Evolutionary conservation across 345 rosid genomes (phyloP).

Genomic region (Arabidopsis thaliana): DNA sequence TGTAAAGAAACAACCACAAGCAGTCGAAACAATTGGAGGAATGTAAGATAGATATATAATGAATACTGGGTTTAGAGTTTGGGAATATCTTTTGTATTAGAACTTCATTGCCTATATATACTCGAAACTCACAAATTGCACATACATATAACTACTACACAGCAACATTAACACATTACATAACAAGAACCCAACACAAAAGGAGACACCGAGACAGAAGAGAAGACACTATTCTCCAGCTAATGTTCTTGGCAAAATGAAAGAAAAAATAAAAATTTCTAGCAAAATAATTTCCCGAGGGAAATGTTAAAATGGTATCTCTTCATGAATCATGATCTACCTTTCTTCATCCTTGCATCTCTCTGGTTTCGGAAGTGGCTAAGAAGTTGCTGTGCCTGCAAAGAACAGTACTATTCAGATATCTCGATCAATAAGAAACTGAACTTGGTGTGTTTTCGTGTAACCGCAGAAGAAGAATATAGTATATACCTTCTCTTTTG

Average conservation of each 20-base stretch:
- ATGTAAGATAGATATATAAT: conserved; percentile 25
- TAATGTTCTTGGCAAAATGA: conserved; percentile 31
- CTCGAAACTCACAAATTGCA: conserved; percentile 28
- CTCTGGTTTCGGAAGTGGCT: conserved; percentile 92
- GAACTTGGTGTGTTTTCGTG: conserved; percentile 10
- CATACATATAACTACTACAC: conserved; percentile 36
- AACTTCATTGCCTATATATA: conserved; percentile 39
- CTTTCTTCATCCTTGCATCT: conserved; percentile 65
- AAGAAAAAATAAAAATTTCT: not conserved
- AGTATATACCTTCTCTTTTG: conserved; percentile 84
- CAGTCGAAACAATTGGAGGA: not conserved
- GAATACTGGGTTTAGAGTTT: conserved; percentile 23
- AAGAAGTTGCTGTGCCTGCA: conserved; percentile 93
- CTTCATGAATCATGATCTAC: conserved; percentile 54
- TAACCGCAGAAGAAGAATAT: not conserved
- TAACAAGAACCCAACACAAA: conserved; percentile 30
- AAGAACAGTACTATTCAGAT: conserved; percentile 40
- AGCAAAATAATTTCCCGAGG: conserved; percentile 27
- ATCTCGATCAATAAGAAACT: not conserved
- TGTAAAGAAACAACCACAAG: conserved; percentile 14
- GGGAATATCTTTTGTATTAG: conserved; percentile 11
- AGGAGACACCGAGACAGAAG: not conserved
- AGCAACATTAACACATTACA: conserved; percentile 36
- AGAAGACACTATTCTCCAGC: conserved; percentile 32
- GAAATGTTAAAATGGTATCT: conserved; percentile 26